Conservation (phyloP, 176 grass and related monocot genomes). For the Puya raimondii region DNA sequence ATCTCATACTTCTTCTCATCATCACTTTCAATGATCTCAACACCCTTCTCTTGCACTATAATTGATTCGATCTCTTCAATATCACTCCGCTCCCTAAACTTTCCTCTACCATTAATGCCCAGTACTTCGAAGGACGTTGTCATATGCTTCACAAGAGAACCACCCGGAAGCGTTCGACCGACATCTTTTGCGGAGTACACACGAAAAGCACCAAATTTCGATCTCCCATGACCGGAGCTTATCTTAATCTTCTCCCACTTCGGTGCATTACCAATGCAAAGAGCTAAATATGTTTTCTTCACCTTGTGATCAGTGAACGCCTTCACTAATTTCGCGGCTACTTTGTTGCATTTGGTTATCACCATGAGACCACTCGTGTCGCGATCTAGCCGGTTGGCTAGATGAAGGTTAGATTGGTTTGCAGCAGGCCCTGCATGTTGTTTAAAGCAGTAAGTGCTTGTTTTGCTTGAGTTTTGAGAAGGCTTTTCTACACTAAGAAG, state of each 20-base stretch:
- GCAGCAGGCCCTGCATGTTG: conserved; percentile 26
- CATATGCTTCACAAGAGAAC: conserved; percentile 67
- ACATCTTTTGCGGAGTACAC: conserved; percentile 62
- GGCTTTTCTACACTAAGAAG: too few species aligned
- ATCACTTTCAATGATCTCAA: conserved; percentile 11
- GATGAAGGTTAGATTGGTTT: conserved; percentile 46
- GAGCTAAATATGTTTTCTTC: conserved; percentile 77
- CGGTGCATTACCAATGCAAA: conserved; percentile 44
- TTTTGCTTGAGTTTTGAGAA: background rate
- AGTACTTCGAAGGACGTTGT: conserved; percentile 63
- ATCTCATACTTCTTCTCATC: conserved; percentile 26
- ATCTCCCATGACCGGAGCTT: conserved; percentile 75
- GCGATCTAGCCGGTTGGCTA: conserved; percentile 75
- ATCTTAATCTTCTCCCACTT: conserved; percentile 48
- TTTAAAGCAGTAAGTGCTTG: background rate
- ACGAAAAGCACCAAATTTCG: conserved; percentile 74
- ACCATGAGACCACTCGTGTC: conserved; percentile 96
- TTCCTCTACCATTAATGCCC: conserved; percentile 33
- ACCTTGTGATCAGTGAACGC: conserved; percentile 76
- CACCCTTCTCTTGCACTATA: conserved; percentile 38
- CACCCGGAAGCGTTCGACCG: conserved; percentile 47
- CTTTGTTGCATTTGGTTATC: conserved; percentile 84
- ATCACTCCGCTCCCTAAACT: conserved; percentile 37
- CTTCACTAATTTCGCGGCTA: conserved; percentile 64
- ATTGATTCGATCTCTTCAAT: conserved; percentile 29